phyloP scores from a whole-genome alignment of 2,329 filamentous ascomycete species.

The Colletotrichum cuscutae region DNA sequence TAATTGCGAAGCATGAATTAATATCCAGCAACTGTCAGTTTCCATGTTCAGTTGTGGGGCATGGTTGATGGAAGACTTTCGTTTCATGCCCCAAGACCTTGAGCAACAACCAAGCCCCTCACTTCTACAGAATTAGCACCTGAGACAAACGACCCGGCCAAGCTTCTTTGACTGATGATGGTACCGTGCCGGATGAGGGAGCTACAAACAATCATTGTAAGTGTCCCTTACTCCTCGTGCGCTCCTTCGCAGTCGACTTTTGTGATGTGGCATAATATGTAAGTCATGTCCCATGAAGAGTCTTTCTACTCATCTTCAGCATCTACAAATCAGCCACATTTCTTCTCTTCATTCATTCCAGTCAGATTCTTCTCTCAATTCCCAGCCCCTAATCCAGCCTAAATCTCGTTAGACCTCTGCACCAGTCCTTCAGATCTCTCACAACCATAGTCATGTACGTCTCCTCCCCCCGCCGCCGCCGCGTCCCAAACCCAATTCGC shows the following conservation, averaged over 20 bases:
- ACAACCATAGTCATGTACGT: neutral
- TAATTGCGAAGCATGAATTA: too few relatives aligned
- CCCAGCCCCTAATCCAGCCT: too few relatives aligned
- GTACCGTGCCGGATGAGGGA: neutral
- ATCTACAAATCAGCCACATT: neutral
- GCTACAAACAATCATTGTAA: neutral
- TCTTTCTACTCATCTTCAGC: neutral
- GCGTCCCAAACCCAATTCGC: slow-evolving; percentile 1
- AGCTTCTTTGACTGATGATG: neutral
- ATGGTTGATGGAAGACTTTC: neutral
- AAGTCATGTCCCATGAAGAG: neutral
- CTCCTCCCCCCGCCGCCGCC: neutral
- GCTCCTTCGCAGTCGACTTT: neutral
- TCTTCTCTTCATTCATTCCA: neutral
- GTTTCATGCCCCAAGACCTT: neutral
- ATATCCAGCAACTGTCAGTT: too few relatives aligned
- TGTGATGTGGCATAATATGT: neutral
- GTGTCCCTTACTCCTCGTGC: neutral
- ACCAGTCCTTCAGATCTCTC: neutral
- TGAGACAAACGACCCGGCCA: neutral
- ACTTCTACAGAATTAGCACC: neutral
- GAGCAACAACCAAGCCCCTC: neutral
- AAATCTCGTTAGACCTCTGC: neutral
- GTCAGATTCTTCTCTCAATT: neutral
- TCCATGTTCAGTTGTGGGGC: too few relatives aligned